Percentiles rank a stretch among this genome's conserved stretches.
Conservation (phyloP, 306 rosid genomes). For the Arachis hypogaea region DNA sequence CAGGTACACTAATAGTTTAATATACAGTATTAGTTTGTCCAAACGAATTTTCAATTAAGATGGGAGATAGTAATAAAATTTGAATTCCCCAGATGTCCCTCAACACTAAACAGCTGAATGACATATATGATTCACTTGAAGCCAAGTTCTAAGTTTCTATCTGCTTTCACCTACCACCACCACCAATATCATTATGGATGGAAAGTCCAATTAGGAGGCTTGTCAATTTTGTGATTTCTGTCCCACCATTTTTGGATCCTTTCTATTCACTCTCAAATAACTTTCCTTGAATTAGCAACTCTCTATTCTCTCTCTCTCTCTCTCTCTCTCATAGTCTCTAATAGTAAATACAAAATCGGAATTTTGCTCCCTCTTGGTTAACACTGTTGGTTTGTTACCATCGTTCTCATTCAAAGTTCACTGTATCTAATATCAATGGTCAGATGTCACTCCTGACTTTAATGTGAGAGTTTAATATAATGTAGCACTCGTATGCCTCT, state of each 20-base stretch:
- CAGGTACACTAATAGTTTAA: too few species aligned
- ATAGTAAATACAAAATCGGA: not conserved
- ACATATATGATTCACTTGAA: not conserved
- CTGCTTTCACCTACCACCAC: not conserved
- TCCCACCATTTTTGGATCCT: not conserved
- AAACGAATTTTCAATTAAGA: too few species aligned
- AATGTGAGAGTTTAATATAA: not conserved
- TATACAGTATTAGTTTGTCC: too few species aligned
- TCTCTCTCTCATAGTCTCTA: not conserved
- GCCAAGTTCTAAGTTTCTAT: not conserved
- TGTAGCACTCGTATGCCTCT: not conserved
- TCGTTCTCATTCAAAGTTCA: not conserved
- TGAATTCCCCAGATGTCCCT: not conserved
- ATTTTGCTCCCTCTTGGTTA: not conserved
- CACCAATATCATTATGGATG: not conserved
- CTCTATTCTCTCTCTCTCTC: not conserved
- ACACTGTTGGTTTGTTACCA: too few species aligned
- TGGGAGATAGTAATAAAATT: too few species aligned
- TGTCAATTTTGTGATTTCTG: not conserved
- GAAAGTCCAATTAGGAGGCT: slow-evolving; percentile 13
- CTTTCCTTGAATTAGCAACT: not conserved
- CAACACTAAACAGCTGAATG: not conserved
- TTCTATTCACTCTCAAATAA: not conserved
- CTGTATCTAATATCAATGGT: not conserved
- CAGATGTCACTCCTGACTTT: not conserved